phyloP scores from a whole-genome alignment of 2,329 filamentous ascomycete genomes.

The Cladosporium sp. region DNA sequence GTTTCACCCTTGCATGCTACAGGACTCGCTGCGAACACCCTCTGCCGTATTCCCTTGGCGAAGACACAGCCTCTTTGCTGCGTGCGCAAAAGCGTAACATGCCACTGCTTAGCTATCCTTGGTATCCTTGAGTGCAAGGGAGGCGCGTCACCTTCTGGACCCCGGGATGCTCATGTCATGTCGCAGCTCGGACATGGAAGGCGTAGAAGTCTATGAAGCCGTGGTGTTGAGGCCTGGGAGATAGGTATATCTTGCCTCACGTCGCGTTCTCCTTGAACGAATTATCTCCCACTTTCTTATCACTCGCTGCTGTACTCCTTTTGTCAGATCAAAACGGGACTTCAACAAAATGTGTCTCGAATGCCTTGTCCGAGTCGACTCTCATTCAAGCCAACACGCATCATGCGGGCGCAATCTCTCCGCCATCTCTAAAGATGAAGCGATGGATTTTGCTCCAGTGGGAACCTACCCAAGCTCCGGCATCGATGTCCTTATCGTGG shows the following conservation, averaged over 20 bases:
- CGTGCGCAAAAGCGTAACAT: conserved; percentile 1
- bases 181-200: too few relatives aligned
- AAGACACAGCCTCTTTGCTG: conserved; percentile 6
- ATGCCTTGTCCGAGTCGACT: not conserved
- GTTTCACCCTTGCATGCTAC: too few relatives aligned
- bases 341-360: conserved; percentile 2
- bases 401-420: not conserved
- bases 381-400: not conserved
- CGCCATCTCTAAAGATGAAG: conserved; percentile 16
- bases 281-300: too few relatives aligned
- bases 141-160: too few relatives aligned
- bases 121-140: not conserved
- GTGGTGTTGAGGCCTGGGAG: too few relatives aligned
- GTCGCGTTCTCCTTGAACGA: too few relatives aligned
- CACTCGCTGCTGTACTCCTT: too few relatives aligned
- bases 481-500: conserved; percentile 22
- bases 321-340: too few relatives aligned
- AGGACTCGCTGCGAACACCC: too few relatives aligned
- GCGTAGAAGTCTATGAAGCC: too few relatives aligned
- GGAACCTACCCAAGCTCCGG: conserved; percentile 40
- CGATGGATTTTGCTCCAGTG: conserved; percentile 29
- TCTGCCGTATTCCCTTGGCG: not conserved
- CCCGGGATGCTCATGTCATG: too few relatives aligned
- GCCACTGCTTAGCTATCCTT: conserved; percentile 5
- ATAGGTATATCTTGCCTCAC: too few relatives aligned